These are phyloP conservation scores for Nakaseomyces kungkrabaensis DNA, from an alignment of 1,139 yeast species.

Conservation along the genomic window DNA sequence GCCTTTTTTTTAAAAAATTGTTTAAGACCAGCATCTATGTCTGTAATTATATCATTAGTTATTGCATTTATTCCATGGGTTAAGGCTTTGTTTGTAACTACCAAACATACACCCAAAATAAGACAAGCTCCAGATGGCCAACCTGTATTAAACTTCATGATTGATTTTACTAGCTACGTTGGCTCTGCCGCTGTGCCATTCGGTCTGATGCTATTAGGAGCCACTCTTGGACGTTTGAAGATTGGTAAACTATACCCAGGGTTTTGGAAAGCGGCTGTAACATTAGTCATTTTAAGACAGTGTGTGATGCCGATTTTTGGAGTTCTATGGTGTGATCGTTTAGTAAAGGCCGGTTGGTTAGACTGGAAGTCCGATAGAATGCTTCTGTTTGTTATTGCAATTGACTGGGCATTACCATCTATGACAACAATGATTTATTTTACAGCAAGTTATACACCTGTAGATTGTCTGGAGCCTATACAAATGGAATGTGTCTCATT, in stretches of 20 bases:
- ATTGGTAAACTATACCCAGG: conserved; percentile 53
- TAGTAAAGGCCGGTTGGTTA: conserved; percentile 41
- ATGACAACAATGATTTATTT: conserved; percentile 65
- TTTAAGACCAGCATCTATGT: conserved; percentile 49
- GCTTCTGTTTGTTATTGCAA: conserved; percentile 55
- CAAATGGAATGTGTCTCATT: conserved; percentile 72
- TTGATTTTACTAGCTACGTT: conserved; percentile 69
- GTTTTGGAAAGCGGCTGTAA: conserved; percentile 53
- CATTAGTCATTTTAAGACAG: conserved; percentile 38
- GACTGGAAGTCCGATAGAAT: conserved; percentile 42
- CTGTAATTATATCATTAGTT: conserved; percentile 46
- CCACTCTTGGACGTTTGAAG: conserved; percentile 67
- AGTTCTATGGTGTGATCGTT: conserved; percentile 43
- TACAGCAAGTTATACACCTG: conserved; percentile 67
- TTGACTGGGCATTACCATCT: conserved; percentile 59
- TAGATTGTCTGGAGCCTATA: conserved; percentile 44
- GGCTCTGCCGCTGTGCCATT: conserved; percentile 87
- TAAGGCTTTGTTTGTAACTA: conserved; percentile 54
- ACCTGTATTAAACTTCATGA: conserved; percentile 75
- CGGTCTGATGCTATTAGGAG: conserved; percentile 74
- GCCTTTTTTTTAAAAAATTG: conserved; percentile 39
- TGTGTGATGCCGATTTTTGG: conserved; percentile 55
- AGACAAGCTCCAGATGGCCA: conserved; percentile 66
- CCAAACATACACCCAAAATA: conserved; percentile 26
- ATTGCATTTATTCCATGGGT: conserved; percentile 77